Base-by-base conservation (phyloP, 495 filamentous ascomycete species). In the Penicillium nucicola region DNA sequence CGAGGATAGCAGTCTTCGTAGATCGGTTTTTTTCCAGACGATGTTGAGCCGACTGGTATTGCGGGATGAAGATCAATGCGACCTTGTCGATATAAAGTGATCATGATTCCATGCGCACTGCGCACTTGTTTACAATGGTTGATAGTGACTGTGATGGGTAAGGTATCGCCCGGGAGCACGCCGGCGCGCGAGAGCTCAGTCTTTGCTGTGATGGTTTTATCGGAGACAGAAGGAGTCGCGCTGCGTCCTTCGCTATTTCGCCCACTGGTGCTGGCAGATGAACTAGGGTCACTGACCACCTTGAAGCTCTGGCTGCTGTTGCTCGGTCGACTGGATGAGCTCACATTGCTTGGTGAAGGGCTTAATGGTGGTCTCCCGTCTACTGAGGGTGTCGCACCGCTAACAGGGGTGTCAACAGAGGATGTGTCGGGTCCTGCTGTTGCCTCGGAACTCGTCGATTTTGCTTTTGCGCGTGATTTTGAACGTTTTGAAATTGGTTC, bases 21-120 rank as follows among this genome's bases (percentile, higher is more conserved):
- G 11, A 79, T 75, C 1, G 81, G 79, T 52, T 84, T 85, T 54
- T 85, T 86, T 13, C 83, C 79, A 48, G 83, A 74, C 39, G 74
- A 72, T 11, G 82, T 71, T 10, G 74, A 69, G 17, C 84, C 84
- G 4, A 89, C 66, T 5, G 84, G 78, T 45, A 85, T 75, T 15
- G 77, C 77, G 2, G 92, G 91, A 53, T 90, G 82, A 37, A 92
- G 84, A 60, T 98, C 95, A 22, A 97, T 92, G 9, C 90, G 85
- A 8, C 90, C 91, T 67, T 95, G 87, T 36, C 93, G 83, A 64
- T 96, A 96, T 4, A 98, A 74, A 1, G 93, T 98, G 22, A 96
- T 77, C 48, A 98, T 93, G 42, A 97, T 87, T 0, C 93, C 93
- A 57, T 92, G 86, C 71, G 95, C 75, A 61, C 88, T 97, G 63